phyloP scores from a whole-genome alignment of 129 eudicot species.

The Logfia minima region DNA sequence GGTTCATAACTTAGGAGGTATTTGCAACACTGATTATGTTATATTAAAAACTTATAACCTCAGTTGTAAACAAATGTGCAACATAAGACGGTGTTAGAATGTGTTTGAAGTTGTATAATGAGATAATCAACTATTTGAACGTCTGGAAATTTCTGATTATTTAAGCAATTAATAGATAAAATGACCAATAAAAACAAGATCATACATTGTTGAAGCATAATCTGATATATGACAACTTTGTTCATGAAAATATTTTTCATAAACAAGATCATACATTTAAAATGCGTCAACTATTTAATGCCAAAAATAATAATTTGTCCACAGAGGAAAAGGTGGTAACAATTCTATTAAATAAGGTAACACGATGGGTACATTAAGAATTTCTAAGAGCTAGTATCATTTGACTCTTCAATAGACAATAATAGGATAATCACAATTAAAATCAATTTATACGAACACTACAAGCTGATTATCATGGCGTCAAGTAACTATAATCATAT shows the following conservation, averaged over 20 bases:
- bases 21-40: too few species aligned
- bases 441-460: neutral
- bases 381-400: neutral
- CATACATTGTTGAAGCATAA: neutral
- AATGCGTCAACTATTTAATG: neutral
- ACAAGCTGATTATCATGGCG: neutral
- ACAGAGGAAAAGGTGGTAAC: neutral
- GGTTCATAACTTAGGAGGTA: neutral
- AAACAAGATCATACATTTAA: too few species aligned
- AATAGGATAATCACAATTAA: neutral
- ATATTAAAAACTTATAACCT: too few species aligned
- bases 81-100: neutral
- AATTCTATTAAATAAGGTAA: neutral
- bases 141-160: neutral
- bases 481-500: neutral
- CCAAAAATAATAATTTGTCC: neutral
- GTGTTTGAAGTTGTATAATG: constrained; percentile 1
- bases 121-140: constrained; percentile 11
- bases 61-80: neutral
- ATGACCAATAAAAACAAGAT: constrained; percentile 7
- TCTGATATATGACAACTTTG: neutral
- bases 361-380: neutral
- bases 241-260: too few species aligned
- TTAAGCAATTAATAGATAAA: neutral
- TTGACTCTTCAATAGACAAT: neutral